Conservation (phyloP, 1,139 yeast genomes). For the Taphrina wiesneri region DNA sequence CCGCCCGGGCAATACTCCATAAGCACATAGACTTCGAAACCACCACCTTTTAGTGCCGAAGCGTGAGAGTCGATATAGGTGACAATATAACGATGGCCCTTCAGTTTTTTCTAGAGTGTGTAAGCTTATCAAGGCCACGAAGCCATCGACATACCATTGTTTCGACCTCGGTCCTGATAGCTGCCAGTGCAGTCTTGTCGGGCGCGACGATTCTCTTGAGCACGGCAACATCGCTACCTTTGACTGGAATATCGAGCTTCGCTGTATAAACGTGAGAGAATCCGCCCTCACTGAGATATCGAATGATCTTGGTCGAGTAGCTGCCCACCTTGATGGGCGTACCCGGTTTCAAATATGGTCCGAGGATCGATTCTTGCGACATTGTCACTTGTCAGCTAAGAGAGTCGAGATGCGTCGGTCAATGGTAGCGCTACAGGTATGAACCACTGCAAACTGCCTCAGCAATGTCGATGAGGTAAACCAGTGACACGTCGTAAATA, state of each 20-base stretch:
- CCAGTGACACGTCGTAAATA: too few species aligned
- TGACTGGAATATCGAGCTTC: conserved; percentile 41
- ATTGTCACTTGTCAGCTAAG: too few species aligned
- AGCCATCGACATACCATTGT: conserved; percentile 54
- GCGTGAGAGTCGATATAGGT: conserved; percentile 94
- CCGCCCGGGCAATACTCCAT: conserved; percentile 82
- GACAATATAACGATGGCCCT: conserved; percentile 77
- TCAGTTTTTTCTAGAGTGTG: conserved; percentile 55
- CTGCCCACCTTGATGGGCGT: conserved; percentile 67
- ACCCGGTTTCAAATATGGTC: conserved; percentile 52
- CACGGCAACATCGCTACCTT: conserved; percentile 52
- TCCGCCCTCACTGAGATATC: conserved; percentile 68
- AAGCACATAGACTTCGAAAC: conserved; percentile 82
- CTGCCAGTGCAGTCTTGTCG: conserved; percentile 66
- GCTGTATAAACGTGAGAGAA: conserved; percentile 79
- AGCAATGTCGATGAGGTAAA: too few species aligned
- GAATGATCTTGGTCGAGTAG: conserved; percentile 58
- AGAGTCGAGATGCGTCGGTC: too few species aligned
- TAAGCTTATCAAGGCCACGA: neutral
- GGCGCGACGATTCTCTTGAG: conserved; percentile 76
- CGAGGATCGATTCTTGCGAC: conserved; percentile 21
- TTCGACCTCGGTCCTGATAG: conserved; percentile 73
- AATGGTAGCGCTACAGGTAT: too few species aligned
- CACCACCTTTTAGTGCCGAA: conserved; percentile 57
- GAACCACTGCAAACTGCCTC: too few species aligned